Base-by-base conservation (phyloP, 148 eudicot genomes). In the Cornus kousa region DNA sequence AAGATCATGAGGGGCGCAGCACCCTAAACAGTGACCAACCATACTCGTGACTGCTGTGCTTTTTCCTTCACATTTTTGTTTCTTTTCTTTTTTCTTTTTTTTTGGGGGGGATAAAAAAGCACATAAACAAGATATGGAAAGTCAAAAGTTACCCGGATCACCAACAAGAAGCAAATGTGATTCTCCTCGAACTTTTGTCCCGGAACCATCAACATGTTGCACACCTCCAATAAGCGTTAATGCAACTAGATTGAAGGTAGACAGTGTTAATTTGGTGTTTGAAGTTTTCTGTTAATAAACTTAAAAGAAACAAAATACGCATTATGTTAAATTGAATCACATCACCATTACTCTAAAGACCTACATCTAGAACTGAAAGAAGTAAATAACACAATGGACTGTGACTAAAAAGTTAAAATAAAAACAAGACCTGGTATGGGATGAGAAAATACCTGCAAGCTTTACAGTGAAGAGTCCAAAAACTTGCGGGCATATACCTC, bases 161-260 rank as follows among this genome's bases (percentile, higher is more conserved):
- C 99, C 99, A 73, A 96, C 99, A 70, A 96, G 86, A 83, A 96
- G 97, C 81, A 96, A 86, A 88, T 96, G 99, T 64, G 99, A 96
- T 85, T 96, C 98, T 79, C 98, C 99, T 80, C 99, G 88, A 46
- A 96, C 83, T 85, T 93, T 96, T 69, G 98, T 93, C 80, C 99
- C 99, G 48, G 98, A 92, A 85, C 84, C 95, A 90, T 93, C 99
- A 78, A 94, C 90, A 79, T 96, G 95, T 85, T 96, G 99, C 37
- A 96, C 99, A 17, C 99, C 99, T 28, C 98, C 99, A 81, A 96
- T 93, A 73, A 96, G 97, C 24, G 99, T 96, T 80, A 96, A 84
- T 32, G 94, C 94, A 87, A 93, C 97, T 88, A 79, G 32, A 79
- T 76, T 37, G 68, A 86, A 80, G 62, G 33, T 55, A 37, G 46